These are phyloP conservation scores for Melastoma candidum DNA, from an alignment of 441 rosid genomes.

Conservation along the genomic window DNA sequence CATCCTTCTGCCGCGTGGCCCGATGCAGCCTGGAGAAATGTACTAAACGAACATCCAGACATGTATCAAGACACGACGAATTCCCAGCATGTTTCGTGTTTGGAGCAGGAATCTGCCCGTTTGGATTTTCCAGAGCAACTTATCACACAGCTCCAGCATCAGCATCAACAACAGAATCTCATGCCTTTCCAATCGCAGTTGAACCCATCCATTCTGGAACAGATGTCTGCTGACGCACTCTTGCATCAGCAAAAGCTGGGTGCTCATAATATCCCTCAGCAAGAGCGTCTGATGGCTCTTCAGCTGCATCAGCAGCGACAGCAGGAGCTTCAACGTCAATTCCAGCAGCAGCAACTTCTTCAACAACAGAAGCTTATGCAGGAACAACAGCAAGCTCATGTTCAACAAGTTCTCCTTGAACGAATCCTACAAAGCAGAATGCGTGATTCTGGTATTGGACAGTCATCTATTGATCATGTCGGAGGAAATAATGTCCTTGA, in stretches of 20 bases:
- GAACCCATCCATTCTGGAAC: slow-evolving; percentile 13
- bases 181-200: slow-evolving; percentile 11
- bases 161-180: slow-evolving; percentile 16
- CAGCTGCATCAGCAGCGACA: slow-evolving; percentile 6
- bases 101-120: slow-evolving; percentile 43
- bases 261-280: slow-evolving; percentile 8
- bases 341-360: slow-evolving; percentile 7
- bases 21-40: slow-evolving; percentile 37
- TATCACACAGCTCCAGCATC: slow-evolving; percentile 31
- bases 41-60: slow-evolving; percentile 26
- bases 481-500: slow-evolving; percentile 38
- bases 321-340: not conserved
- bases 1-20: slow-evolving; percentile 41
- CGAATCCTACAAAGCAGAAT: slow-evolving; percentile 49
- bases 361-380: slow-evolving; percentile 59
- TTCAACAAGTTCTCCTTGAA: slow-evolving; percentile 54
- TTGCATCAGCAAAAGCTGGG: slow-evolving; percentile 15
- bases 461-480: slow-evolving; percentile 35
- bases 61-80: slow-evolving; percentile 36
- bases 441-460: slow-evolving; percentile 48
- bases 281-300: slow-evolving; percentile 13
- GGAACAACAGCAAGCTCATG: slow-evolving; percentile 59
- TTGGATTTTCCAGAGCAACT: slow-evolving; percentile 46
- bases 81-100: slow-evolving; percentile 35
- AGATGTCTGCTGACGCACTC: slow-evolving; percentile 12